These are phyloP conservation scores for Phytophthora meadii DNA, from an alignment of 352 stramenopile species.

Conservation along the genomic window DNA sequence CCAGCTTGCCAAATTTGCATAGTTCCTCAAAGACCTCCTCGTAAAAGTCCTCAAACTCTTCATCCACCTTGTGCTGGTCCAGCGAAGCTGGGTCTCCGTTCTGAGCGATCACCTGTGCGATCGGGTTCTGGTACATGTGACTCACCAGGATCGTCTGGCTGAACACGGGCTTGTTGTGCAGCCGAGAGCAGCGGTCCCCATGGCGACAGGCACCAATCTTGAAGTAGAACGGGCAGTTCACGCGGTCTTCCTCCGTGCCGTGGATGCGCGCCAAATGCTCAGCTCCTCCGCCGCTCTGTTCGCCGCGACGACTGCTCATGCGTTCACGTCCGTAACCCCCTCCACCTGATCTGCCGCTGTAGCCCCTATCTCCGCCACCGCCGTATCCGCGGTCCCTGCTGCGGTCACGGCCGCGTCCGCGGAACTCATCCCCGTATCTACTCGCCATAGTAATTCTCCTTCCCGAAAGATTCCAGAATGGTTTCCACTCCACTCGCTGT, in stretches of 20 bases:
- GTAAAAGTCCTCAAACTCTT: slow-evolving; percentile 98
- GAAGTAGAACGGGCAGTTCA: slow-evolving; percentile 99
- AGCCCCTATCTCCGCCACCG: slow-evolving; percentile 43
- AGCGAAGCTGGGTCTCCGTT: slow-evolving; percentile 86
- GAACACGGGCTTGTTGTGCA: slow-evolving; percentile 99
- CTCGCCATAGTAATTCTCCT: slow-evolving; percentile 49
- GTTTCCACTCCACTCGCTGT: slow-evolving; percentile 37
- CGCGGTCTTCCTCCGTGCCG: slow-evolving; percentile 96
- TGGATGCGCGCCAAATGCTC: slow-evolving; percentile 98
- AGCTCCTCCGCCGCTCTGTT: slow-evolving; percentile 86
- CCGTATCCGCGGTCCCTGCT: slow-evolving; percentile 71
- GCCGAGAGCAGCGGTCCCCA: slow-evolving; percentile 97
- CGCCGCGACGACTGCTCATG: slow-evolving; percentile 55
- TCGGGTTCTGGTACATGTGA: slow-evolving; percentile 98
- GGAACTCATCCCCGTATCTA: slow-evolving; percentile 79
- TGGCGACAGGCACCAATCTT: slow-evolving; percentile 99
- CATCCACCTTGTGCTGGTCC: slow-evolving; percentile 92
- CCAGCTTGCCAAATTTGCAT: slow-evolving; percentile 98
- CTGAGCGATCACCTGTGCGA: slow-evolving; percentile 89
- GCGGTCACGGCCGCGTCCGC: slow-evolving; percentile 69
- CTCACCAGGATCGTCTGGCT: slow-evolving; percentile 98
- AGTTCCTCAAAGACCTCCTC: slow-evolving; percentile 99
- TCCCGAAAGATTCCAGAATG: slow-evolving; percentile 53
- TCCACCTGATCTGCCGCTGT: slow-evolving; percentile 51
- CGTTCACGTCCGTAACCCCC: slow-evolving; percentile 64